phyloP scores from a whole-genome alignment of 257 asterid genomes.

The Solanum dulcamara region DNA sequence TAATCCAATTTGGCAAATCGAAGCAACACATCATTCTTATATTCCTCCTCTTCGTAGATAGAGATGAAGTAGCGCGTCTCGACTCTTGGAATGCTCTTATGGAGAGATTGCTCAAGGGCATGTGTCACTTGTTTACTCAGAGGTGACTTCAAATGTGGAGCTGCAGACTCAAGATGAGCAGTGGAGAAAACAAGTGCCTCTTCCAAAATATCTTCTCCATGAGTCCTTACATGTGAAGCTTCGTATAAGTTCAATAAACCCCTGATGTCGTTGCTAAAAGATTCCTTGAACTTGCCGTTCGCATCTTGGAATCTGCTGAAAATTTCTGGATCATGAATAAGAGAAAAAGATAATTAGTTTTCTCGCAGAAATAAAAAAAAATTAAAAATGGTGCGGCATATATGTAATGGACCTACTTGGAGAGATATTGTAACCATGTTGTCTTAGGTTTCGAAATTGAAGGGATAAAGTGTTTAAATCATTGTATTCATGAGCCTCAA shows the following conservation, averaged over 20 bases:
- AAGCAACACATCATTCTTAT: constrained; percentile 6
- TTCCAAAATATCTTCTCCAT: constrained; percentile 22
- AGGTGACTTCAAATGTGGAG: neutral
- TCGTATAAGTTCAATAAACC: constrained; percentile 21
- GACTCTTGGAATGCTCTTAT: constrained; percentile 14
- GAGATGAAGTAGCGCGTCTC: constrained; percentile 15
- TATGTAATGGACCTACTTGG: neutral
- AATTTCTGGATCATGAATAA: neutral
- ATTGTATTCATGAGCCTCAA: neutral
- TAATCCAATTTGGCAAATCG: constrained; percentile 22
- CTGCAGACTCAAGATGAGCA: constrained; percentile 4
- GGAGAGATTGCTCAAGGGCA: constrained; percentile 22
- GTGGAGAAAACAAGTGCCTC: constrained; percentile 8
- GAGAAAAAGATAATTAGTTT: neutral
- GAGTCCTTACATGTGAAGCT: constrained; percentile 27
- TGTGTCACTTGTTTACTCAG: constrained; percentile 13
- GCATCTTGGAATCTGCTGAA: constrained; percentile 22
- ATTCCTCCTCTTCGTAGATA: constrained; percentile 9
- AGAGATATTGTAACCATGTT: constrained; percentile 26
- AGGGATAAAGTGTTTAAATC: constrained; percentile 11
- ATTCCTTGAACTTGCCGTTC: constrained; percentile 8
- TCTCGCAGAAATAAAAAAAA: no score
- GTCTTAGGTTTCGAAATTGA: constrained; percentile 23
- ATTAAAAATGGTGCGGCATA: no score
- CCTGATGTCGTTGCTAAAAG: neutral